Conservation (phyloP, 2,329 filamentous ascomycete genomes). For the Rasamsonia emersonii region DNA sequence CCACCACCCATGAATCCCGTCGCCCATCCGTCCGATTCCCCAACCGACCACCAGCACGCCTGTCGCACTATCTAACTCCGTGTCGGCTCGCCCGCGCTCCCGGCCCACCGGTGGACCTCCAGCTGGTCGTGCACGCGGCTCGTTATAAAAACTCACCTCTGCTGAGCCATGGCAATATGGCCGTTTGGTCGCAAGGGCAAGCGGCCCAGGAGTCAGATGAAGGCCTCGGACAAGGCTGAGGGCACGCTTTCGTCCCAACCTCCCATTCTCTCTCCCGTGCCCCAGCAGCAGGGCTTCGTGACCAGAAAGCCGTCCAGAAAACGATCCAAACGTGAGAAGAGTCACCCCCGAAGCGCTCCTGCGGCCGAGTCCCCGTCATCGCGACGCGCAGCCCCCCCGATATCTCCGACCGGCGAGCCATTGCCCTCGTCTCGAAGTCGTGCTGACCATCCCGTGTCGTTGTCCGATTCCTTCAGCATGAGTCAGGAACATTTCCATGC, state of each 20-base stretch:
- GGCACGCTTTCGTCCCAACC: constrained; percentile 26
- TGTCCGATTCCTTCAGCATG: too few species aligned
- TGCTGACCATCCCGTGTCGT: too few species aligned
- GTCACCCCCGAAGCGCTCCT: constrained; percentile 11
- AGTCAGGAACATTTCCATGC: constrained; percentile 35
- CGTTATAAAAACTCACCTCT: too few species aligned
- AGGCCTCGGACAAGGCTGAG: constrained; percentile 41
- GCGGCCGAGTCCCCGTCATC: constrained; percentile 1
- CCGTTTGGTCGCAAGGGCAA: constrained; percentile 69
- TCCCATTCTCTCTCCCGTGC: constrained; percentile 8
- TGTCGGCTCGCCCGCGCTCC: too few species aligned
- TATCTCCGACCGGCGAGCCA: too few species aligned
- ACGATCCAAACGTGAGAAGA: constrained; percentile 26
- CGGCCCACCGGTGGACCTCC: constrained; percentile 1
- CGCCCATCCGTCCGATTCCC: background rate
- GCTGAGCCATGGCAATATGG: constrained; percentile 63
- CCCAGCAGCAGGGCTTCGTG: constrained; percentile 12
- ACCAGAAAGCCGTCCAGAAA: constrained; percentile 25
- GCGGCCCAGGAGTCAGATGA: constrained; percentile 52
- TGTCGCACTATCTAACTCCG: too few species aligned
- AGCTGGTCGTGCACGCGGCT: too few species aligned
- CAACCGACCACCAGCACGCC: too few species aligned
- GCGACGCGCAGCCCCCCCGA: constrained; percentile 2
- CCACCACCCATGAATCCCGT: constrained; percentile 3
- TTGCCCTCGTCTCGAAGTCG: constrained; percentile 1